phyloP scores from a whole-genome alignment of 192 early-diverging fungal species.

The Linnemannia exigua region DNA sequence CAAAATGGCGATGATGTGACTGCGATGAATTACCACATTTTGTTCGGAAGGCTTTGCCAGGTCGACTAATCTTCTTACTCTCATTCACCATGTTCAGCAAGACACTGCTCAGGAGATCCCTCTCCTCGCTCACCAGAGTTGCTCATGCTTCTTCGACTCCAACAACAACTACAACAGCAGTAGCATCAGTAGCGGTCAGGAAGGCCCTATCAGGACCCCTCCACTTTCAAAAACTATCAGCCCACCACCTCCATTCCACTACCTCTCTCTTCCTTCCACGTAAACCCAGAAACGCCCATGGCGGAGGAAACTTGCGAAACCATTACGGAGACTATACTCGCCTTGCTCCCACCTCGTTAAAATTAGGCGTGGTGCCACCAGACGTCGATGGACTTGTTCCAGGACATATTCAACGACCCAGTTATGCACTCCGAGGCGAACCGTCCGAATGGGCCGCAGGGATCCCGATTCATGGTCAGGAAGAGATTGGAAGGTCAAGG shows the following conservation, averaged over 20 bases:
- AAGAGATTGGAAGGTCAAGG: constrained; percentile 61
- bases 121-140: neutral
- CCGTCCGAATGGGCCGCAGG: constrained; percentile 60
- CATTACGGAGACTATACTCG: constrained; percentile 51
- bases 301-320: constrained; percentile 23
- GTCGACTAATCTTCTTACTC: neutral
- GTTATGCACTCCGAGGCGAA: constrained; percentile 69
- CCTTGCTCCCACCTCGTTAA: constrained; percentile 37
- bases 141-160: neutral
- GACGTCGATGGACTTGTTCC: constrained; percentile 56
- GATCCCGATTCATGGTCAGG: constrained; percentile 57
- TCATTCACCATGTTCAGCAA: constrained; percentile 1
- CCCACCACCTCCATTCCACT: constrained; percentile 18
- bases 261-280: constrained; percentile 6
- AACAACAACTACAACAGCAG: neutral
- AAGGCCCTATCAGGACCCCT: neutral
- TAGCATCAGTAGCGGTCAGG: neutral
- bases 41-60: neutral
- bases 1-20: neutral
- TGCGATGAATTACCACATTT: neutral
- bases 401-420: constrained; percentile 62
- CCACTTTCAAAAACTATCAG: neutral
- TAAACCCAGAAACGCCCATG: constrained; percentile 33
- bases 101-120: neutral
- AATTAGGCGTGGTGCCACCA: constrained; percentile 30